phyloP scores from a whole-genome alignment of 2,329 filamentous ascomycete genomes.

The Diaporthe ampelina region DNA sequence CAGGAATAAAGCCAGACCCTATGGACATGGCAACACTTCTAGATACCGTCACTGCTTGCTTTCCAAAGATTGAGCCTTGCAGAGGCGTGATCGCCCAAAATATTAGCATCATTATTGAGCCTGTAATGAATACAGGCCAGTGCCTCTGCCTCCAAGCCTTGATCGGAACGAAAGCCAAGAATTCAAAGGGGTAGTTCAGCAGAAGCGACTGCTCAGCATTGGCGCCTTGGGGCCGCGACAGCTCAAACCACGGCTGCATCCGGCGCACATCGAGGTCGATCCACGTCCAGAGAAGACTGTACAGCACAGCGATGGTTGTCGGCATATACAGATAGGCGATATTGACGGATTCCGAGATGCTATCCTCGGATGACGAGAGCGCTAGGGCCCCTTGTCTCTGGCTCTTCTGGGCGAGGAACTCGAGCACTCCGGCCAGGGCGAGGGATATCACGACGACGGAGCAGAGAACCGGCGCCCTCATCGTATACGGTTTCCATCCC shows the following conservation, averaged over 20 bases:
- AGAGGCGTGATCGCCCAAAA: slow-evolving; percentile 69
- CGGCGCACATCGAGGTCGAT: slow-evolving; percentile 71
- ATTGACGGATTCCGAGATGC: slow-evolving; percentile 52
- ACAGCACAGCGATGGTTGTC: slow-evolving; percentile 66
- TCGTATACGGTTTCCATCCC: slow-evolving; percentile 56
- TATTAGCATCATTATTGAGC: slow-evolving; percentile 62
- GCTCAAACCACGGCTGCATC: slow-evolving; percentile 71
- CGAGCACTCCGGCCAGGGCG: slow-evolving; percentile 58
- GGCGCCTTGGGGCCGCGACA: slow-evolving; percentile 63
- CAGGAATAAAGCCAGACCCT: too few relatives aligned
- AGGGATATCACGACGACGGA: slow-evolving; percentile 54
- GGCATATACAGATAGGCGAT: slow-evolving; percentile 66
- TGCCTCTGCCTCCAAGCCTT: slow-evolving; percentile 58
- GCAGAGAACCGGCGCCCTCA: slow-evolving; percentile 54
- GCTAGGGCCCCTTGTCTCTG: slow-evolving; percentile 57
- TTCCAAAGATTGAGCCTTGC: slow-evolving; percentile 48
- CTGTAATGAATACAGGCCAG: slow-evolving; percentile 65
- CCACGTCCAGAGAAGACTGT: slow-evolving; percentile 71
- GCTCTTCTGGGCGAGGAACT: slow-evolving; percentile 59
- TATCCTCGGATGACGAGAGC: slow-evolving; percentile 44
- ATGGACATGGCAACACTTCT: too few relatives aligned
- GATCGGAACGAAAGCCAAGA: slow-evolving; percentile 51
- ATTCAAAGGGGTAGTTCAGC: slow-evolving; percentile 65
- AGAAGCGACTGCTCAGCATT: slow-evolving; percentile 61
- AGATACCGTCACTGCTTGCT: too few relatives aligned